These are phyloP conservation scores for Fusarium buxicola DNA, from an alignment of 2,329 filamentous ascomycete species.

Conservation along the genomic window DNA sequence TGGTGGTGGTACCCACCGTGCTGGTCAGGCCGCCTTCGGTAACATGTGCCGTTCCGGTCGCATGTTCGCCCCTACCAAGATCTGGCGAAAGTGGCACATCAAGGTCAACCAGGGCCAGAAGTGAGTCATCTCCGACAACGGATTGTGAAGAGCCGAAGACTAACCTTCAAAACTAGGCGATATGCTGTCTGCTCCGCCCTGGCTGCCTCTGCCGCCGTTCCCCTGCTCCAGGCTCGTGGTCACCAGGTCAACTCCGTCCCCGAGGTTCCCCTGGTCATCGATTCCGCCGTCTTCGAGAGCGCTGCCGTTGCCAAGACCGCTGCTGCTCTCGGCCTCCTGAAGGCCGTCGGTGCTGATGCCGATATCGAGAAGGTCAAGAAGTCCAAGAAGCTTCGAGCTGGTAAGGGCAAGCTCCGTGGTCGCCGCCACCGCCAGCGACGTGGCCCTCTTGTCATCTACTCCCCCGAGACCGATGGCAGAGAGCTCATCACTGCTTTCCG, in stretches of 20 bases:
- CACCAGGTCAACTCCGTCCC: slow-evolving; percentile 93
- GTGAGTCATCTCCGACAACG: slow-evolving; percentile 61
- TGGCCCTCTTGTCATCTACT: slow-evolving; percentile 97
- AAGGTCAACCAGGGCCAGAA: slow-evolving; percentile 99
- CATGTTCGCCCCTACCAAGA: slow-evolving; percentile 99
- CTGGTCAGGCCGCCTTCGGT: slow-evolving; percentile 99
- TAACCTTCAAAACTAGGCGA: slow-evolving; percentile 68
- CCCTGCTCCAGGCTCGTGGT: slow-evolving; percentile 95
- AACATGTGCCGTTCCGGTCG: slow-evolving; percentile 99
- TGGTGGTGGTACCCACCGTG: slow-evolving; percentile 99
- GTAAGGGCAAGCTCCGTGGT: slow-evolving; percentile 98
- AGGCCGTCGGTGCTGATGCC: slow-evolving; percentile 87
- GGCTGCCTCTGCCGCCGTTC: slow-evolving; percentile 93
- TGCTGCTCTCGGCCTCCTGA: slow-evolving; percentile 86
- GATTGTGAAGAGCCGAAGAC: slow-evolving; percentile 2
- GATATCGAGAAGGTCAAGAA: slow-evolving; percentile 96
- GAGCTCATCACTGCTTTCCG: slow-evolving; percentile 94
- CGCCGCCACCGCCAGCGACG: slow-evolving; percentile 98
- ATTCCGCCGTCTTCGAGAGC: slow-evolving; percentile 87
- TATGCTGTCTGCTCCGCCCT: slow-evolving; percentile 98
- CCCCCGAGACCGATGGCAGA: slow-evolving; percentile 94
- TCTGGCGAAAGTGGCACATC: slow-evolving; percentile 99
- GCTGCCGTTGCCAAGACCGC: slow-evolving; percentile 88
- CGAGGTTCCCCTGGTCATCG: slow-evolving; percentile 96
- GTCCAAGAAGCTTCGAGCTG: slow-evolving; percentile 96